A percentile compares a stretch with the other conserved stretches of the same genome.
Conservation (phyloP, 257 asterid genomes). For the Datura wrightii region DNA sequence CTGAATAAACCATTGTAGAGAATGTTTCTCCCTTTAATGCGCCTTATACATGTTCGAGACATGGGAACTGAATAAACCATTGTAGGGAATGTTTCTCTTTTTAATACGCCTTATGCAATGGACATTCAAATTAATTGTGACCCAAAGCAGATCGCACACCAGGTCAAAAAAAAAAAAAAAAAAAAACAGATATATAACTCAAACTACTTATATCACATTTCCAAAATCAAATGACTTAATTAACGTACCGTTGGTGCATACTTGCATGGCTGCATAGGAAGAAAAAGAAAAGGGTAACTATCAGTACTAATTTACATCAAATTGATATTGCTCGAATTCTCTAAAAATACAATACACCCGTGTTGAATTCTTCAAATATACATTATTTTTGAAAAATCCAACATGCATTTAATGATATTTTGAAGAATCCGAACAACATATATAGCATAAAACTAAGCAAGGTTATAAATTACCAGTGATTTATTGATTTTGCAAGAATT, state of each 20-base stretch:
- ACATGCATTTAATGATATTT: neutral
- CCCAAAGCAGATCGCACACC: no score
- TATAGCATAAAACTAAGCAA: neutral
- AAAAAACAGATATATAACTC: neutral
- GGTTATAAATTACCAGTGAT: neutral
- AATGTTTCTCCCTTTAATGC: neutral
- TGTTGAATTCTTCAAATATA: neutral
- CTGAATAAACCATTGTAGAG: neutral
- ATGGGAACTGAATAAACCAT: neutral
- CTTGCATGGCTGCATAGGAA: constrained; percentile 67
- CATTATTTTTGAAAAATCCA: neutral
- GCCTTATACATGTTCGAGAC: neutral
- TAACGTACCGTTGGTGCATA: constrained; percentile 83
- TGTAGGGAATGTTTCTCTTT: neutral
- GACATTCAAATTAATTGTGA: no score
- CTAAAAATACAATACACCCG: neutral
- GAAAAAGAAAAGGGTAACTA: neutral
- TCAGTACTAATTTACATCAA: neutral
- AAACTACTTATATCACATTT: neutral
- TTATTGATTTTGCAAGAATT: constrained; percentile 34
- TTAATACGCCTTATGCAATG: no score
- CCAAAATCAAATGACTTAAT: neutral
- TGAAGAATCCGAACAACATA: neutral
- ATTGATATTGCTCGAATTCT: neutral
- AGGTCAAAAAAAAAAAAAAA: no score